Evolutionary conservation across 176 grass and related monocot genomes (phyloP).

Genomic region (Poa annua): DNA sequence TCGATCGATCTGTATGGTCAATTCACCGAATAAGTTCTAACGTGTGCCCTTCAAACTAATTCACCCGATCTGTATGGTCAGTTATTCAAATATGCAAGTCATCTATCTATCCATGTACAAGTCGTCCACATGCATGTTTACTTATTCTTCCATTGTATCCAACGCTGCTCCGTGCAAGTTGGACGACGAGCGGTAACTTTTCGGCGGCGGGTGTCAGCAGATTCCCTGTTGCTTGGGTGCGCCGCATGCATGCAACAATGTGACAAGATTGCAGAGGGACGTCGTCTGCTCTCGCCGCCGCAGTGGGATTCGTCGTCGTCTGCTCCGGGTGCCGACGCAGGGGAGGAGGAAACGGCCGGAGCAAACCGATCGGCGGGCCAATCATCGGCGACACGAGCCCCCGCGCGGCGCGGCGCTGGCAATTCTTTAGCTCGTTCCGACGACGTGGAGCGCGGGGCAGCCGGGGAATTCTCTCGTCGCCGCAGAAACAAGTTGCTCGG

Average conservation of each 20-base stretch:
- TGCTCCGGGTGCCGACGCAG: not conserved
- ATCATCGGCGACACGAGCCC: conserved; percentile 20
- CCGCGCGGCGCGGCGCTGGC: not conserved
- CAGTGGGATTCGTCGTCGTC: not conserved
- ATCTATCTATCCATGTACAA: too few relatives aligned
- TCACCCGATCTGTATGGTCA: too few relatives aligned
- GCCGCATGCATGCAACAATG: not conserved
- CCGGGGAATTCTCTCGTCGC: not conserved
- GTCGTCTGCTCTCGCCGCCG: not conserved
- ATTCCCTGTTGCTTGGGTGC: not conserved
- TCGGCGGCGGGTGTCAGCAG: too few relatives aligned
- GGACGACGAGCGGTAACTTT: conserved; percentile 8
- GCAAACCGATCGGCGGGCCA: conserved; percentile 17
- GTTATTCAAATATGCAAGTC: too few relatives aligned
- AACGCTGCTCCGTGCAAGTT: not conserved
- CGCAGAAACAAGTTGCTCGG: not conserved
- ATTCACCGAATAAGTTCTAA: too few relatives aligned
- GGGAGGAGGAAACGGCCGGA: conserved; percentile 1
- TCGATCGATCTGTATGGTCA: too few relatives aligned
- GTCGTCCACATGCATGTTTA: too few relatives aligned
- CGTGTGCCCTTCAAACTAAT: too few relatives aligned
- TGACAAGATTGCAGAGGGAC: not conserved
- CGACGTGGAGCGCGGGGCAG: conserved; percentile 23
- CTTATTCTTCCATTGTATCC: too few relatives aligned
- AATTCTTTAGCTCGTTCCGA: conserved; percentile 9